Evolutionary conservation across 257 asterid genomes (phyloP).

Genomic region (Solanum lignicaule): DNA sequence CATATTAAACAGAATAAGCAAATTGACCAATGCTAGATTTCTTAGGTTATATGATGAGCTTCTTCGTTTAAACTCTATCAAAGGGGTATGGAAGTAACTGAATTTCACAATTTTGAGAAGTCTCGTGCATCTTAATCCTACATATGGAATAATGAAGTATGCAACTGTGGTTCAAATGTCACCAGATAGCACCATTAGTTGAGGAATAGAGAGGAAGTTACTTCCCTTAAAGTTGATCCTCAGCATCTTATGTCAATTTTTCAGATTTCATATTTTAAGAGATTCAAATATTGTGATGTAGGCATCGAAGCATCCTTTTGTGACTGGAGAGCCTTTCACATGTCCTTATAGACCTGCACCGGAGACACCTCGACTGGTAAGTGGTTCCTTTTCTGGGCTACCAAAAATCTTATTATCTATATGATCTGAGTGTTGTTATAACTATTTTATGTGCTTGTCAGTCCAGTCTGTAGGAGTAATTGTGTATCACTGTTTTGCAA

Average conservation of each 20-base stretch:
- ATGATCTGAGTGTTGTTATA: background rate
- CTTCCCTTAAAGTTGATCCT: background rate
- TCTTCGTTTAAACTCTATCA: background rate
- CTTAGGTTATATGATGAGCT: background rate
- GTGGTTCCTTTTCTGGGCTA: conserved; percentile 18
- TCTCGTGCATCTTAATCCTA: background rate
- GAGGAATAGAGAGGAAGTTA: background rate
- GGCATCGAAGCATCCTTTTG: conserved; percentile 98
- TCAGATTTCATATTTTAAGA: background rate
- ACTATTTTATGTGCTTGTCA: background rate
- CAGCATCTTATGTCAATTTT: background rate
- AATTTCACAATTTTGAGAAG: background rate
- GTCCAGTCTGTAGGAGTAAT: background rate
- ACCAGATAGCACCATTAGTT: background rate
- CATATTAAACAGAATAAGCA: background rate
- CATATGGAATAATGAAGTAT: background rate
- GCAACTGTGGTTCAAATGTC: background rate
- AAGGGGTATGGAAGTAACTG: background rate
- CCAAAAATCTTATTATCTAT: background rate
- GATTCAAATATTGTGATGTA: conserved; percentile 18
- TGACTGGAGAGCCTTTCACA: conserved; percentile 94
- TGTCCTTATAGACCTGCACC: conserved; percentile 78
- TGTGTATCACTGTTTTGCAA: background rate
- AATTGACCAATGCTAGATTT: background rate
- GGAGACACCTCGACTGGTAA: conserved; percentile 90